Evolutionary conservation across 148 eudicot species (phyloP).

Genomic region (Silene uniflora): DNA sequence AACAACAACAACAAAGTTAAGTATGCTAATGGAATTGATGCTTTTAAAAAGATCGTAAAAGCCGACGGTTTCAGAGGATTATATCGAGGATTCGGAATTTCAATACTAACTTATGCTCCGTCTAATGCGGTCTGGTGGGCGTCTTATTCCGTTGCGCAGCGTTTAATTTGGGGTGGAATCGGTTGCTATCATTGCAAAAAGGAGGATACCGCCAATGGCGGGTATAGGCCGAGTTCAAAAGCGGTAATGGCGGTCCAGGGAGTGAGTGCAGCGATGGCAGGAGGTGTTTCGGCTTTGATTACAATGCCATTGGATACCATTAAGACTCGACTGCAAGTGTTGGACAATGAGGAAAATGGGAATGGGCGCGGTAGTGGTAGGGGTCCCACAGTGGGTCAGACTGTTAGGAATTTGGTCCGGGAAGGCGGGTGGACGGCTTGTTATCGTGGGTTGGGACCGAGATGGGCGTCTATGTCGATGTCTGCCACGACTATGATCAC

Average conservation of each 20-base stretch:
- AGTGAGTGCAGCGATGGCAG: constrained; percentile 63
- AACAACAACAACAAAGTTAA: constrained; percentile 14
- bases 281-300: constrained; percentile 56
- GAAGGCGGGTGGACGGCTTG: constrained; percentile 81
- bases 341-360: constrained; percentile 47
- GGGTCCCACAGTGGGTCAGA: constrained; percentile 47
- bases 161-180: constrained; percentile 56
- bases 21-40: constrained; percentile 64
- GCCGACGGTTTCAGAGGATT: constrained; percentile 60
- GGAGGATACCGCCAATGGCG: constrained; percentile 17
- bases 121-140: constrained; percentile 84
- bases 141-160: constrained; percentile 57
- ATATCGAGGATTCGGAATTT: constrained; percentile 79
- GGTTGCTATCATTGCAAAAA: constrained; percentile 38
- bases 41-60: constrained; percentile 54
- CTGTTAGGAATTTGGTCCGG: constrained; percentile 48
- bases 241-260: constrained; percentile 64
- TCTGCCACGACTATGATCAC: constrained; percentile 76
- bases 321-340: constrained; percentile 62
- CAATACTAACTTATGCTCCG: constrained; percentile 64
- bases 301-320: constrained; percentile 74
- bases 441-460: constrained; percentile 61
- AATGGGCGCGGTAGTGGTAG: constrained; percentile 36
- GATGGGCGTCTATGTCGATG: constrained; percentile 77
- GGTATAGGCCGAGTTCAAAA: constrained; percentile 46